Percentiles rank a stretch among this genome's conserved stretches.
Evolutionary conservation across 441 rosid species (phyloP).

Genomic region (Eutrema salsugineum): DNA sequence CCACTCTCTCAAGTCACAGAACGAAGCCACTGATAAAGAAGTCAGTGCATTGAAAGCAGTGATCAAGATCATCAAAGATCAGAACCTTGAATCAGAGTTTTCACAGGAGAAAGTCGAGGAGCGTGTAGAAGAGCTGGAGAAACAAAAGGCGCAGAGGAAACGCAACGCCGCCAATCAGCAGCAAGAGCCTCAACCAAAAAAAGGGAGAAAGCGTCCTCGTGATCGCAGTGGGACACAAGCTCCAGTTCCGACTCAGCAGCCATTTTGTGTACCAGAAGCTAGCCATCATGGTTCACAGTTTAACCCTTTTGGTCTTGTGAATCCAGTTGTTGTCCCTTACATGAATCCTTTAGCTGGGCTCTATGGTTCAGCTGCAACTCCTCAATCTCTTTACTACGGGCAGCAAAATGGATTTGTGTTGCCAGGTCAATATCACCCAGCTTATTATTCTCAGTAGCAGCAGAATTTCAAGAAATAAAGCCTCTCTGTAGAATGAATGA

Average conservation of each 20-base stretch:
- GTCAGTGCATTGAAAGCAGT: constrained; percentile 53
- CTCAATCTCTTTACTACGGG: constrained; percentile 43
- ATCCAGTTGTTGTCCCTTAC: constrained; percentile 33
- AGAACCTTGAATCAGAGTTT: constrained; percentile 51
- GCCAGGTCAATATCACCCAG: constrained; percentile 47
- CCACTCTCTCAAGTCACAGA: constrained; percentile 50
- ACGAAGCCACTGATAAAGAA: constrained; percentile 58
- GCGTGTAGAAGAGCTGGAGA: constrained; percentile 57
- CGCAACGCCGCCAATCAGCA: constrained; percentile 26
- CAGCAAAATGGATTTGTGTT: constrained; percentile 40
- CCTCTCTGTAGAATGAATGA: background rate
- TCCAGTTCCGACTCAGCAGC: constrained; percentile 36
- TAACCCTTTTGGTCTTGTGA: constrained; percentile 32
- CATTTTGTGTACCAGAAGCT: constrained; percentile 8
- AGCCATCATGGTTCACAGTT: constrained; percentile 28
- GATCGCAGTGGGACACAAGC: constrained; percentile 25
- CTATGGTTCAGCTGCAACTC: constrained; percentile 39
- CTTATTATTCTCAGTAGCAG: constrained; percentile 50
- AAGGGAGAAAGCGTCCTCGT: constrained; percentile 47
- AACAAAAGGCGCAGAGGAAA: constrained; percentile 47
- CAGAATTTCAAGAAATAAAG: background rate
- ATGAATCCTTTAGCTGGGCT: constrained; percentile 38
- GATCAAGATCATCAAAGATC: constrained; percentile 55
- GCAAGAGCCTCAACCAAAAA: constrained; percentile 29
- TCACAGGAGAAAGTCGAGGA: constrained; percentile 37